Evolutionary conservation across 345 rosid species (phyloP), one percentile per base, ranked within the genome.

Genomic region (Cardiospermum halicacabum): DNA sequence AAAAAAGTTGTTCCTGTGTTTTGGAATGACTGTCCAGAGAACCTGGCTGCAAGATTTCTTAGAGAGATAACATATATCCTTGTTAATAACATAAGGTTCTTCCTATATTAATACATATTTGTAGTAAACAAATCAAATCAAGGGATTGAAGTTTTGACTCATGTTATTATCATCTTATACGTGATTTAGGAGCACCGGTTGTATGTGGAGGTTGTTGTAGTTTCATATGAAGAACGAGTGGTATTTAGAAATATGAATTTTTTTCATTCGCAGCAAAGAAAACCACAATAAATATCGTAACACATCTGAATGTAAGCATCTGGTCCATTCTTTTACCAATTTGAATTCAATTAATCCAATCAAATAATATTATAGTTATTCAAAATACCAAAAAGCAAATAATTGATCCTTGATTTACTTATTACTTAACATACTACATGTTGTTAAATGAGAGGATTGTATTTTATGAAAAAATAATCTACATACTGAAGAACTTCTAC

Each of bases 211-310:
- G 94, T 85, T 27, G 73, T 71, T 16, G 75, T 77, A 58, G 96
- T 92, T 5, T 51, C 88, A 25, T 79, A 90, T 13, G 89, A 93
- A 70, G 92, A 80, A 11, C 83, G 91, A 25, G 74, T 93, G 49
- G 70, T 69, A 68, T 88, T 94, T 97, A 81, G 85, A 85, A 67
- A 97, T 90, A 11, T 92, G 89, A 0, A 91, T 88, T 45, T 95
- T 95, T 67, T 74, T 91, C 68, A 84, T 93, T 28, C 85, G 43
- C 54, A 84, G 84, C 75, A 84, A 78, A 80, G 81, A 76, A 28
- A 71, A 81, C 27, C 85, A 81, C 0, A 63, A 75, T 1, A 60
- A 83, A 19, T 84, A 58, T 62, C 56, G 39, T 90, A 81, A 71
- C 42, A 11, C 50, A 11, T 11, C 39, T 30, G 55, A 16, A 31